Evolutionary conservation across 768 basidiomycete species (phyloP), one percentile per base, ranked within the genome.

Genomic region (Termitomyces sp.): DNA sequence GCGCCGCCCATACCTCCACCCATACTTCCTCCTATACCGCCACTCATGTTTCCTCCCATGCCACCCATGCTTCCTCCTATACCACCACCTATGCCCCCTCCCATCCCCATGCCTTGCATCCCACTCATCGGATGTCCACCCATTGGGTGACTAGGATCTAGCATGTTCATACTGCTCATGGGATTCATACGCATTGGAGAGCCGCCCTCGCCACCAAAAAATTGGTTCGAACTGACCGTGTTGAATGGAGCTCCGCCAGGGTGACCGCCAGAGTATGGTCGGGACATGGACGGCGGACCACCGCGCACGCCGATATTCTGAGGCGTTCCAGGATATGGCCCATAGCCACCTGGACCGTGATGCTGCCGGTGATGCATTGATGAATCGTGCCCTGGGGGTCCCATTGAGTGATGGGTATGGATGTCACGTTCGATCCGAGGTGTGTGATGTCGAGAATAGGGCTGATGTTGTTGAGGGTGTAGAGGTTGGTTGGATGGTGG

Each of bases 111-210:
- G 15, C 62, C 58, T 47, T 50, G 50, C 50, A 63, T 63, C 14
- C 56, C 60, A 5, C 62, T 63, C 50, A 67, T 63, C 21, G 58
- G 44, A 53, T 59, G 62, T 17, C 58, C 60, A 11, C 62, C 63
- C 58, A 67, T 63, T 23, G 60, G 46, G 53, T 60, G 63, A 30
- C 62, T 54, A 19, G 57, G 50, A 31, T 66, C 64, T 53, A 63
- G 57, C 58, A 62, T 61, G 15, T 60, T 57, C 62, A 66, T 64
- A 15, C 66, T 62, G 40, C 62, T 63, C 65, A 69, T 68, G 0
- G 62, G 42, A 33, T 67, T 68, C 69, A 75, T 73, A 28, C 73
- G 57, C 66, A 75, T 72, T 9, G 75, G 73, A 28, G 70, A 69
- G 5, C 48, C 56, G 17, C 62, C 64, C 38, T 70, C 66, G 17